Evolutionary conservation across 306 rosid genomes (phyloP), one percentile per base, ranked within the genome.

Genomic region (Mimosa pudica): DNA sequence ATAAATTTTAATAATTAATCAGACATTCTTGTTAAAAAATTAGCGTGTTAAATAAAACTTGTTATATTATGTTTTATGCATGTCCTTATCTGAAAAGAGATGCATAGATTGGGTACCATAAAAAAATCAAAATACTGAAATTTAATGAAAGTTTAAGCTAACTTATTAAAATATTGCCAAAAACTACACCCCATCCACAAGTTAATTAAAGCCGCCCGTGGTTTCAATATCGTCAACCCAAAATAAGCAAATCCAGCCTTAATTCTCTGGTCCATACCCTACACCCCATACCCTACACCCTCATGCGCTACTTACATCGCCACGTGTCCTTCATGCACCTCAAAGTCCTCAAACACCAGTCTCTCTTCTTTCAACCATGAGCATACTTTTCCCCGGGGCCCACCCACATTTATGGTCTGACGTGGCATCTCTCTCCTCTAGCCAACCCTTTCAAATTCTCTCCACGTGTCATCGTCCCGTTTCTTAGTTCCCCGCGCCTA

Each of bases 251-350:
- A 66, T 41, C 1, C 32, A 66, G 71, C 32, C 44, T 9, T 9
- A 17, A 9, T 44, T 33, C 52, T 68, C 17, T 68, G 52, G 1
- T 1, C 4, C 18, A 8, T 4, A 16, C 54, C 54, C 54, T 35
- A n/a, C 73, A 38, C 35, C 1, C 4, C 9, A 10, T 10, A 4
- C 54, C 8, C 2, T 18, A 45, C 73, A 18, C 6, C 73, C 52
- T 68, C 73, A 44, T 7, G 16, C 9, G 2, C 4, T 8, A 14
- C 35, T 4, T 55, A 20, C 54, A 9, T 2, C 36, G 30, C 73
- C 73, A 69, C 74, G 57, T 70, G 74, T 70, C 54, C 2, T 70
- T 33, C 74, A 70, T 70, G 74, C 74, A 11, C 57, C 57, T 1
- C 33, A 24, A 60, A 24, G 14, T 7, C 10, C 8, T 30, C 55